phyloP scores from a whole-genome alignment of 352 stramenopile species.

The Paralagenidium karlingii region DNA sequence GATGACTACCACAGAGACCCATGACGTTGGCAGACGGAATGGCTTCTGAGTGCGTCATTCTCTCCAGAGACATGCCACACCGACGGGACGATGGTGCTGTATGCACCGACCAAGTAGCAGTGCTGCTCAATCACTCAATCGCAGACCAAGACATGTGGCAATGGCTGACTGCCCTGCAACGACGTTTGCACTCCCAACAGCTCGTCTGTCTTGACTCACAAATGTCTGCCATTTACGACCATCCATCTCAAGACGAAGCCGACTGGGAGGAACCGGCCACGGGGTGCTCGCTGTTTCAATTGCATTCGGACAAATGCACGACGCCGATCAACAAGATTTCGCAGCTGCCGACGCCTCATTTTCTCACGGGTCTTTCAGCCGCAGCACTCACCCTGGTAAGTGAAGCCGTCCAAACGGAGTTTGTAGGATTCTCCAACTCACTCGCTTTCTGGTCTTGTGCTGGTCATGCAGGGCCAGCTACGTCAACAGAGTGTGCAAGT shows the following conservation, averaged over 20 bases:
- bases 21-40: slow-evolving; percentile 10
- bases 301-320: slow-evolving; percentile 29
- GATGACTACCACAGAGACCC: slow-evolving; percentile 7
- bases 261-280: too few relatives aligned
- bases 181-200: slow-evolving; percentile 25
- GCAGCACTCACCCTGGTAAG: slow-evolving; percentile 46
- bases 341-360: slow-evolving; percentile 42
- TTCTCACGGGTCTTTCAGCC: slow-evolving; percentile 30
- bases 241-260: too few relatives aligned
- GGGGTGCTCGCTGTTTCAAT: slow-evolving; percentile 8
- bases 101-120: neutral
- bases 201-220: slow-evolving; percentile 50
- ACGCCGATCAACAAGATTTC: slow-evolving; percentile 12
- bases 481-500: slow-evolving; percentile 30
- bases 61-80: slow-evolving; percentile 16
- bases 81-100: neutral
- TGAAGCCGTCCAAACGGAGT: neutral
- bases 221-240: slow-evolving; percentile 35
- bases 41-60: slow-evolving; percentile 14
- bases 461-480: slow-evolving; percentile 23
- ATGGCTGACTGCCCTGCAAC: slow-evolving; percentile 27
- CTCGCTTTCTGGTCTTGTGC: slow-evolving; percentile 1
- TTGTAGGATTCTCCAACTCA: neutral
- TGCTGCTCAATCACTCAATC: slow-evolving; percentile 12
- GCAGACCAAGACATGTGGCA: slow-evolving; percentile 24